Percentiles rank a stretch among this genome's conserved stretches.
Conservation (phyloP, 208 protist species). For the Acanthamoeba royreba region DNA sequence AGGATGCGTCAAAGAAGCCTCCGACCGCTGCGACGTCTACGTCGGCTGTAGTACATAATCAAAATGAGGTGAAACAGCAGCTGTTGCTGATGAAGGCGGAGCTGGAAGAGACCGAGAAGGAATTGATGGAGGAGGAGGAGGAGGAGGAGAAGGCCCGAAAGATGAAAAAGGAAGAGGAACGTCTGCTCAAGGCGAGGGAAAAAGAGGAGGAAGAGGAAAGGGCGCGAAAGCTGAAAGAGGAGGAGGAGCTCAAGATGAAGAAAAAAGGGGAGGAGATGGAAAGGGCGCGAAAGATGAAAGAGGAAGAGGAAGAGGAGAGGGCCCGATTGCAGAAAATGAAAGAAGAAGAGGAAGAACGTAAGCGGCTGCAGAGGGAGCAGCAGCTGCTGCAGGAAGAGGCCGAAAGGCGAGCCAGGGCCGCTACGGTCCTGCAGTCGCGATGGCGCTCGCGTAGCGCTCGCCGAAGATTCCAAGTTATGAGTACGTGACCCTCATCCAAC, state of each 20-base stretch:
- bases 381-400: too few species aligned
- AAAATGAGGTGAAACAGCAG: not conserved
- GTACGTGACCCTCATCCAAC: not conserved
- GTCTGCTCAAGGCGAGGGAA: not conserved
- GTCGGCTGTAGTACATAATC: too few species aligned
- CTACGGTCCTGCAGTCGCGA: not conserved
- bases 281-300: not conserved
- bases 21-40: too few species aligned
- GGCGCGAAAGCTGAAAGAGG: not conserved
- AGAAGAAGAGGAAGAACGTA: too few species aligned
- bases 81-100: not conserved
- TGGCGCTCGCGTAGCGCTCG: not conserved
- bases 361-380: too few species aligned
- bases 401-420: too few species aligned
- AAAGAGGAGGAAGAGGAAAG: not conserved
- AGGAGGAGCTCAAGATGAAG: not conserved
- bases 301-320: conserved; percentile 16
- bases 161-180: not conserved
- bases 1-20: too few species aligned
- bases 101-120: not conserved
- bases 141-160: not conserved
- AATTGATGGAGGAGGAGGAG: not conserved
- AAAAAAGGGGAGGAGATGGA: not conserved
- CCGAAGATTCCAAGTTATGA: not conserved
- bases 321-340: not conserved